These are phyloP conservation scores for Gnetum montanum DNA, from an alignment of 75 land plant species.

Conservation along the genomic window DNA sequence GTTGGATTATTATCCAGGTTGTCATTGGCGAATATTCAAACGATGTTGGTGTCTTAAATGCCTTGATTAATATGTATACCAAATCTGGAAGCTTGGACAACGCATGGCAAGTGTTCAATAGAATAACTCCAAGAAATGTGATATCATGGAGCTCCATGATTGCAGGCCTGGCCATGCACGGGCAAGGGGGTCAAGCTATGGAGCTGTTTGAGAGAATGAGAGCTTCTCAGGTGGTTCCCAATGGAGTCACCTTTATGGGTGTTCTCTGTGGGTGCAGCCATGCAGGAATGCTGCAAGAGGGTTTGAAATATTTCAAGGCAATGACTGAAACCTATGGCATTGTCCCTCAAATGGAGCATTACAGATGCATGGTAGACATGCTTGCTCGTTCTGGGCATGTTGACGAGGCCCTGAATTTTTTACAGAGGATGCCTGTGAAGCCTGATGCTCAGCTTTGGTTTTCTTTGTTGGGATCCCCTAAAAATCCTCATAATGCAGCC, in stretches of 20 bases:
- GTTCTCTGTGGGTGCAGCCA: constrained; percentile 37
- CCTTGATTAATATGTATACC: no score
- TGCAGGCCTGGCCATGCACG: constrained; percentile 29
- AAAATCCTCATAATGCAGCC: no score
- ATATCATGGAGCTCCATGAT: constrained; percentile 55
- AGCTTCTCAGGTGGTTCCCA: constrained; percentile 19
- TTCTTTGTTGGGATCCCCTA: no score
- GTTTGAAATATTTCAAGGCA: constrained; percentile 19
- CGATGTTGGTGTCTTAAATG: no score
- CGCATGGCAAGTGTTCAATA: constrained; percentile 7
- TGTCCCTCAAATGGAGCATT: constrained; percentile 36
- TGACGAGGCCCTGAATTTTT: no score
- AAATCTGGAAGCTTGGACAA: no score
- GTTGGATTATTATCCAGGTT: no score
- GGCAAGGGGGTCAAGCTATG: constrained; percentile 16
- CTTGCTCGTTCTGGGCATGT: constrained; percentile 11
- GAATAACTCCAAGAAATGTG: no score
- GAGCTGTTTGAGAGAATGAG: constrained; percentile 32
- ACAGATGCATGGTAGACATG: constrained; percentile 37
- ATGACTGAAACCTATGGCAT: constrained; percentile 21
- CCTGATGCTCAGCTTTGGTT: constrained; percentile 22
- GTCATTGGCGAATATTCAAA: no score
- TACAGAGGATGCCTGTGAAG: constrained; percentile 25
- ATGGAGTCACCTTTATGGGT: constrained; percentile 40
- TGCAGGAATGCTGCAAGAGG: constrained; percentile 24